Conservation (phyloP, 148 eudicot species). For the Polygonum aviculare region DNA sequence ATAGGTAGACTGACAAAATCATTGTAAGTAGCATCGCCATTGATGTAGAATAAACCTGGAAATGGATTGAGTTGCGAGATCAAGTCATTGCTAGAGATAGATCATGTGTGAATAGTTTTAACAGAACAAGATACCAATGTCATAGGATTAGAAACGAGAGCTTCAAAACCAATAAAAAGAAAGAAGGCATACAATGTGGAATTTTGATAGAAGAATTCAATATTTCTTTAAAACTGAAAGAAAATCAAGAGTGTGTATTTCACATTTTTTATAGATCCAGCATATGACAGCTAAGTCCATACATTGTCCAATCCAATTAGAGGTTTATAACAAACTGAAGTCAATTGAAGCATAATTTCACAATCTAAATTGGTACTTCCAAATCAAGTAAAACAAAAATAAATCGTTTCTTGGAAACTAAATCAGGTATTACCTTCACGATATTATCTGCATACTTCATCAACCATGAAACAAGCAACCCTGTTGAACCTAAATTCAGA, state of each 20-base stretch:
- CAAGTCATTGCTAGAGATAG: not conserved
- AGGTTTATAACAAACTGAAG: not conserved
- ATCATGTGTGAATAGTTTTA: not conserved
- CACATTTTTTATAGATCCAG: not conserved
- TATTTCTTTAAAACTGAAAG: not conserved
- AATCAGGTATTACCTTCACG: conserved; percentile 47
- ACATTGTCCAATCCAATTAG: not conserved
- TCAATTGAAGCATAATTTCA: not conserved
- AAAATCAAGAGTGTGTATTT: not conserved
- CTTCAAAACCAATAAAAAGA: not conserved
- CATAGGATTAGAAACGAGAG: not conserved
- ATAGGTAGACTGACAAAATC: conserved; percentile 71
- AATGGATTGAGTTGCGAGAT: not conserved
- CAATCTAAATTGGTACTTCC: not conserved
- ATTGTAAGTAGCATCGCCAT: conserved; percentile 97
- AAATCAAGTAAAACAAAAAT: not conserved
- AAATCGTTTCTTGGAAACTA: not conserved
- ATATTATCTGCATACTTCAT: conserved; percentile 98
- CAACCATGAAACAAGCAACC: conserved; percentile 89
- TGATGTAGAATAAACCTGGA: conserved; percentile 90
- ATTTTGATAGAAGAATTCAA: not conserved
- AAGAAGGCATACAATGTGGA: not conserved
- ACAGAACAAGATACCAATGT: not conserved
- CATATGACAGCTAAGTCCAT: not conserved
- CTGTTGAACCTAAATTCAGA: conserved; percentile 90